Evolutionary conservation across 148 eudicot species (phyloP), one percentile per base, ranked within the genome.

Genomic region (Salicornia ramosissima): DNA sequence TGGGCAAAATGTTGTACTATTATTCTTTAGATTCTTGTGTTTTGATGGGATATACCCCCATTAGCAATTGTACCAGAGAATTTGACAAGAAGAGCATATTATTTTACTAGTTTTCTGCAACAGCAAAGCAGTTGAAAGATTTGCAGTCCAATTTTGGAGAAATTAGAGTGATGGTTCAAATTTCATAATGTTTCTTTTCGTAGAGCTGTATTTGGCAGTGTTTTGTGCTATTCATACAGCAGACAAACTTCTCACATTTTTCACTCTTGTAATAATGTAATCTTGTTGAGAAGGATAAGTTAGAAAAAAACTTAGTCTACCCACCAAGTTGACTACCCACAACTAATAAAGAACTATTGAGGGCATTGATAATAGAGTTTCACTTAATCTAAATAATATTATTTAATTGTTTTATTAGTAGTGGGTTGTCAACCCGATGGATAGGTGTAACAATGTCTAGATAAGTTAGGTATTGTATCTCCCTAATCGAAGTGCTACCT

Each of bases 21-120:
- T 36, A 39, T 31, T 73, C 9, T 22, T 46, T 65, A 25, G 40
- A 49, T 58, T 28, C 68, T 59, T 50, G 75, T 36, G 47, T 22
- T 40, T 28, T 47, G 39, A 33, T 51, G 67, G 51, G 49, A 19
- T 51, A 72, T 72, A 50, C 54, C 31, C 31, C 29, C n/a, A 46
- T 60, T 71, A 22, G 31, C 55, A 18, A 60, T 30, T 62, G 67
- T 49, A 47, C 30, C 53, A 28, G 45, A 49, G 46, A 61, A 49
- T 47, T 29, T n/a, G 56, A 47, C 49, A 40, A 47, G 53, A 65
- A 28, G 9, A 60, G 21, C 42, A 39, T 62, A 6, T 62, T 63
- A 63, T 16, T 60, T 34, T 21, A 61, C 65, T n/a, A 54, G 54
- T 55, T 2, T 29, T 61, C 21, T 61, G 65, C 4, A n/a, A 31